Base-by-base conservation (phyloP, 2,329 filamentous ascomycete genomes). In the Alternaria sp. region DNA sequence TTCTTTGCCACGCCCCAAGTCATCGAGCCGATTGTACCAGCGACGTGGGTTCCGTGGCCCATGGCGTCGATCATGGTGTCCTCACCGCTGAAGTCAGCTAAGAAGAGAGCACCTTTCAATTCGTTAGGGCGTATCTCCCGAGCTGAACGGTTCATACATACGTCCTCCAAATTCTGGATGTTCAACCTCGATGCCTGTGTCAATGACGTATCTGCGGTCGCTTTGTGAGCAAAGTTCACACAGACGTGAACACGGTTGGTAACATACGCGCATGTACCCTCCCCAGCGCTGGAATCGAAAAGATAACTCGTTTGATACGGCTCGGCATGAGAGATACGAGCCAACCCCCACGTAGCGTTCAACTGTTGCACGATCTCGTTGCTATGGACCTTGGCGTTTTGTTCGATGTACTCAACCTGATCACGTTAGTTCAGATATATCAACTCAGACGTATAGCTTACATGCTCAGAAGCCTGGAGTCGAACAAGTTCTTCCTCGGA, bases 151-250 rank as follows among this genome's bases (percentile, higher is more conserved):
- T 7, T 21, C 21, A n/a, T 26, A 73, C 75, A 2, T 73, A 75
- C 79, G 76, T 50, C 73, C 74, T 69, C 74, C 73, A 19, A 80
- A 79, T 13, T 80, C 76, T 5, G 73, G 67, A 77, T 91, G 89
- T 4, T 81, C 83, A 17, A 79, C 75, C 43, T 81, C 78, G 74
- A 91, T 86, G 64, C 89, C 89, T 6, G 89, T 90, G 76, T 91
- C 89, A 26, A 91, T 84, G 19, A 91, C 80, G 74, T 87, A 91
- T 25, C 59, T 61, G 19, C 1, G 8, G 13, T 17, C 11, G n/a
- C 3, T 49, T 11, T 57, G 32, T 57, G 13, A 61, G 25, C 19
- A 2, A 28, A 28, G 3, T 30, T 26, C 19, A 15, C 4, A 19
- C 1, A 46, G 3, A 11, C 6, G 3, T 11, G 4, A 23, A 40